phyloP scores from a whole-genome alignment of 1,139 yeast genomes.

The Kodamaea ohmeri region DNA sequence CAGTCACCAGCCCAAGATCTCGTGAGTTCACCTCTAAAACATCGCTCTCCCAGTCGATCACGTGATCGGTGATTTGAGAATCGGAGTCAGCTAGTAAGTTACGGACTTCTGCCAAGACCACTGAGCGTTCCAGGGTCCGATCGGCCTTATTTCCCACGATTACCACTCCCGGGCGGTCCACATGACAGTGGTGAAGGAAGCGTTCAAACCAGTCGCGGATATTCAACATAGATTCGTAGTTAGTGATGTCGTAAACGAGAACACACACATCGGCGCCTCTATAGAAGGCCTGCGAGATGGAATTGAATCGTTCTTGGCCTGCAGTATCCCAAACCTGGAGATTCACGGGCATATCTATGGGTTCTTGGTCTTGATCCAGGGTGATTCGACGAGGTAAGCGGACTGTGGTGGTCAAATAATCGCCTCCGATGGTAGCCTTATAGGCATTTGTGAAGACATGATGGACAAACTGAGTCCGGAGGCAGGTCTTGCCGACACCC shows the following conservation, averaged over 20 bases:
- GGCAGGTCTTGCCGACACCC: constrained; percentile 63
- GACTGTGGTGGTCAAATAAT: constrained; percentile 50
- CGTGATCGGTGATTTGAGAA: constrained; percentile 30
- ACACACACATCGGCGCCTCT: constrained; percentile 61
- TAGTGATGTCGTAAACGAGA: constrained; percentile 55
- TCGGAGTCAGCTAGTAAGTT: constrained; percentile 26
- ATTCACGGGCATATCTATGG: constrained; percentile 23
- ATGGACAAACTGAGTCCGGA: constrained; percentile 57
- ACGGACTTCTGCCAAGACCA: constrained; percentile 42
- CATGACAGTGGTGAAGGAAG: constrained; percentile 51
- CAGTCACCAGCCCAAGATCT: constrained; percentile 34
- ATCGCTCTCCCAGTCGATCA: constrained; percentile 41
- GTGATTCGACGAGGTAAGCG: constrained; percentile 9
- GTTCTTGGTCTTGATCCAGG: constrained; percentile 5
- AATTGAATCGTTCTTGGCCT: constrained; percentile 63
- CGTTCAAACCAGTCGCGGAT: constrained; percentile 52
- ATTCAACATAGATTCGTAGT: constrained; percentile 52
- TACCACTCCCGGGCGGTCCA: constrained; percentile 46
- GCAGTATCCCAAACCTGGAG: constrained; percentile 69
- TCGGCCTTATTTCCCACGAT: constrained; percentile 59
- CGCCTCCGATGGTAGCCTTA: constrained; percentile 63
- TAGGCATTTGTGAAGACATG: constrained; percentile 58
- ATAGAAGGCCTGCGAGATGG: constrained; percentile 57
- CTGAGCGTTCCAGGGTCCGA: constrained; percentile 35
- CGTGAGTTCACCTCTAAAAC: constrained; percentile 48